Base-by-base conservation (phyloP, 2,329 filamentous ascomycete species). In the Aureobasidium sp. region DNA sequence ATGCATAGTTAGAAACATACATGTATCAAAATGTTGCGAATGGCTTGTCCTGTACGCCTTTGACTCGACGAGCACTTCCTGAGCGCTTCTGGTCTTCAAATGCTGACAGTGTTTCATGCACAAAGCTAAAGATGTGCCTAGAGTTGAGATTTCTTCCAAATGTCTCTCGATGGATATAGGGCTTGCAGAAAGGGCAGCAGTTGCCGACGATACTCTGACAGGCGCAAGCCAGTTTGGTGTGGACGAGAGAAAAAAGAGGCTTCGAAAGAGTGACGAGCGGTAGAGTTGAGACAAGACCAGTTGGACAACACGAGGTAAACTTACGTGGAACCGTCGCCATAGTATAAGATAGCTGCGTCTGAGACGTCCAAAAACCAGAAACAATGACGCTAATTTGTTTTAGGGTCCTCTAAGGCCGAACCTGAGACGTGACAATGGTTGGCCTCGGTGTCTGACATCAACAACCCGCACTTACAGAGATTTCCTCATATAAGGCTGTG, bases 351-450 rank as follows among this genome's bases (percentile, higher is more conserved):
- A 57, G 37, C n/a, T 45, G 27, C 24, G n/a, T 37, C 39, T 45
- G 53, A 45, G 53, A 47, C 40, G 14, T 58, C 42, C 48, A 19
- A 22, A 58, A 31, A 47, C 42, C 54, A 48, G 54, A 48, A 48
- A 35, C 54, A 12, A 24, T 44, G 40, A 44, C 53, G 40, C 54
- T 58, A 58, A 58, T 58, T 58, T 58, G 54, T 58, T 48, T 58
- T 48, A 58, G 42, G 54, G 54, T 19, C 29, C 29, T 37, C 29
- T 48, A 58, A 58, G 54, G 54, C 54, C 54, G 19, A 58, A 58
- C 33, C 54, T 48, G 54, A 58, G 54, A 58, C 54, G 54, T 58
- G 54, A 47, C 54, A 58, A 47, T 58, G 40, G 54, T 11, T 24
- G 54, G 54, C 42, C 54, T 58, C 12, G 40, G 12, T 31, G 27